Base-by-base conservation (phyloP, 176 grass and related monocot genomes). In the Oropetium thomaeum region DNA sequence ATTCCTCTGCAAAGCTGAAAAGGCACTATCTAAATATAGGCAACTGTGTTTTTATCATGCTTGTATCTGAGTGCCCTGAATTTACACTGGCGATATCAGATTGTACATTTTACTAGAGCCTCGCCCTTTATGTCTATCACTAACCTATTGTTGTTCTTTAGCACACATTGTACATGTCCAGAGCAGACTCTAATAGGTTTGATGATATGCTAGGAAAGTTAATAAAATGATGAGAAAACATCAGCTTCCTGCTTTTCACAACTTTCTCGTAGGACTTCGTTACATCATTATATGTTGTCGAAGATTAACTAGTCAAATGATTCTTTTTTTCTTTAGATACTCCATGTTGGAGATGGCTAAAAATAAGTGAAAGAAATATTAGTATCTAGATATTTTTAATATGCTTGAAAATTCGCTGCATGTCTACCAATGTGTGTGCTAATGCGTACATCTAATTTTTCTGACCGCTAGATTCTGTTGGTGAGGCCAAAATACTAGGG, bases 371-470 rank as follows among this genome's bases (percentile, higher is more conserved):
- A 59, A 54, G 54, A 58, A 77, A 14, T 4, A 41, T 39, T 65
- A 26, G 15, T 68, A 41, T 28, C 0, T 62, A 19, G n/a, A n/a
- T n/a, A n/a, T n/a, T n/a, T n/a, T 25, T 45, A 63, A 81, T 64
- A 45, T 7, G 17, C 10, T 8, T 9, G 8, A 43, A 54, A 69
- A 75, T 75, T 76, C 14, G 76, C 22, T 63, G 52, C 54, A 54
- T 78, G 33, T 69, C n/a, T 39, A 79, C 52, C 10, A 79, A n/a
- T n/a, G 52, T 68, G 85, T 74, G 74, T 54, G 71, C 71, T 87
- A 74, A 83, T 87, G 68, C 80, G 82, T 37, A 45, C 74, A 30
- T 73, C 49, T 83, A 78, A 32, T 73, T 87, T 82, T 83, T 52
- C 2, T 73, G 20, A 40, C 14, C 67, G 67, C 28, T 67, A 83